Evolutionary conservation across 1,139 yeast genomes (phyloP).

Genomic region (Keqinozyma sinolaborantium): DNA sequence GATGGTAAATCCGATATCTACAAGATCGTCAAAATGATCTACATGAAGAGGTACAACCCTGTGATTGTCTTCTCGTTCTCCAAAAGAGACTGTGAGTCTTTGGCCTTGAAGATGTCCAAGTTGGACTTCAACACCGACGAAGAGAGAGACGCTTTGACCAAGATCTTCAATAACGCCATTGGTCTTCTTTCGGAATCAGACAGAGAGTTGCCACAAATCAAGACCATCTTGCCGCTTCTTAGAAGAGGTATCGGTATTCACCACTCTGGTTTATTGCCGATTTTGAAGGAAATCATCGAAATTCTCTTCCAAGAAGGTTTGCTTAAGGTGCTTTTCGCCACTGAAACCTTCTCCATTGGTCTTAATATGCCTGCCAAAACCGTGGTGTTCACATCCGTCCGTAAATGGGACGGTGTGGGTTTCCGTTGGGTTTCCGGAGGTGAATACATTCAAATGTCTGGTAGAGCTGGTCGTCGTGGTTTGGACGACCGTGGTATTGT

Average conservation of each 20-base stretch:
- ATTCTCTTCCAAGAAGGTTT: conserved; percentile 95
- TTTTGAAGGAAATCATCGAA: conserved; percentile 93
- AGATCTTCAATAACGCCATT: conserved; percentile 87
- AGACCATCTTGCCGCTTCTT: conserved; percentile 80
- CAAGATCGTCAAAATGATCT: conserved; percentile 96
- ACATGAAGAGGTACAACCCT: conserved; percentile 93
- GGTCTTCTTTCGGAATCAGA: conserved; percentile 84
- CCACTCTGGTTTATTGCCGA: conserved; percentile 94
- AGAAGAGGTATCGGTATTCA: conserved; percentile 98
- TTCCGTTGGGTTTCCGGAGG: conserved; percentile 99
- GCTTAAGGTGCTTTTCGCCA: conserved; percentile 89
- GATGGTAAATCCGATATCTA: conserved; percentile 89
- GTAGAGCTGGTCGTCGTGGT: conserved; percentile 99
- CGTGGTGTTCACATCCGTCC: conserved; percentile 93
- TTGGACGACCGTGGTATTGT: conserved; percentile 98
- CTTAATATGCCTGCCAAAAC: conserved; percentile 98
- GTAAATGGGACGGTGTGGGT: conserved; percentile 97
- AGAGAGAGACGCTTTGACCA: conserved; percentile 84
- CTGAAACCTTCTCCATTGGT: conserved; percentile 98
- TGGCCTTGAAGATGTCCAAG: conserved; percentile 93
- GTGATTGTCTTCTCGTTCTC: conserved; percentile 97
- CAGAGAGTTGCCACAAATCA: conserved; percentile 89
- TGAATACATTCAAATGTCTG: conserved; percentile 99
- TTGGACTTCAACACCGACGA: conserved; percentile 90
- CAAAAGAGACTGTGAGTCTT: conserved; percentile 92